Evolutionary conservation across 2,329 filamentous ascomycete species (phyloP), one percentile per base, ranked within the genome.

Genomic region (Penicillium olsonii): DNA sequence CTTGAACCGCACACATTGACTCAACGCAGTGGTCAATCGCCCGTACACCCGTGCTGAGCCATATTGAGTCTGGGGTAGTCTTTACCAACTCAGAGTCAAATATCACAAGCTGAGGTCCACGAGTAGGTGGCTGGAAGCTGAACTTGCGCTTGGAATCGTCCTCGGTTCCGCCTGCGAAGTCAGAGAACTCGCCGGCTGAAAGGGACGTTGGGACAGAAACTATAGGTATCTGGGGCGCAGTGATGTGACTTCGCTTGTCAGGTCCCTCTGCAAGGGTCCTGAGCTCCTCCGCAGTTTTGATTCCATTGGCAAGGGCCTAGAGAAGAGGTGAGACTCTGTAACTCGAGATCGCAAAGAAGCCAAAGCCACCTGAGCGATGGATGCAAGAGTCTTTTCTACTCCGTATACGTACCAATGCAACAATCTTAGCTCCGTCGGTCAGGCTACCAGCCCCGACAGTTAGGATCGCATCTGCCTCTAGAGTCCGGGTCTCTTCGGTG

Each of bases 21-120:
- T 84, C 81, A 4, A 84, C 75, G 48, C 80, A 83, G 58, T 84
- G 81, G 55, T 84, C 81, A 0, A 84, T 73, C 0, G 78, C 75
- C 8, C 81, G 71, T 7, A 84, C 71, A 0, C 83, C 83, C 0
- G 80, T 82, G 37, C 77, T 79, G 1, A 84, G 67, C 82, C 82
- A 86, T 17, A 83, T 70, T 17, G 68, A 67, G 1, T 70, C 66
- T 0, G 82, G 82, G 0, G 81, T 84, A 0, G 76, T 77, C 2
- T 69, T 62, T 14, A 72, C 74, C 0, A 85, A 68, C 12, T 72
- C 67, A 2, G 82, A 78, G 48, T 84, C 82, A 2, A 84, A 75
- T 31, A 85, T 78, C 5, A 84, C 71, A 3, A 85, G 71, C 4
- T 74, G 64, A 0, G 81, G 74, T 0, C 77, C 75, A 24, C 72